Base-by-base conservation (phyloP, 208 protist genomes). In the Lotmaria passim region DNA sequence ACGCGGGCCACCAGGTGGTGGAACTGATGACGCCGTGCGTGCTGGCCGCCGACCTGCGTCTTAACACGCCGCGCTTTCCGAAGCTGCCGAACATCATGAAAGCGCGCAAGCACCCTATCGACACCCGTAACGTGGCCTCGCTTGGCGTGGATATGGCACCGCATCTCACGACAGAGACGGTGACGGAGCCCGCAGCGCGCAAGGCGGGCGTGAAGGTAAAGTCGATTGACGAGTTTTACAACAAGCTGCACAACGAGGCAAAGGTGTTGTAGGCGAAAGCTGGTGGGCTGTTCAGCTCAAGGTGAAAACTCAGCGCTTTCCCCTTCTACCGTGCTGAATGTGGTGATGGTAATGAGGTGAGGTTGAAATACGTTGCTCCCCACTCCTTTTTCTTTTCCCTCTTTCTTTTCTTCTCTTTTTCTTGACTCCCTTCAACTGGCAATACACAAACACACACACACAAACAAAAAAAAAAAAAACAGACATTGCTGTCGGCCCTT, bases 51-150 rank as follows among this genome's bases (percentile, higher is more conserved):
- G 96, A 98, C 72, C 86, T 94, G 50, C 90, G 91, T 44, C 89
- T 99, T 59, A 99, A 99, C 82, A 98, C 98, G 43, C 96, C 96
- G 10, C 83, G 96, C 48, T 99, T 98, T 74, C 93, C 95, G 17
- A 98, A 96, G 73, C 85, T 99, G 52, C 96, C 94, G n/a, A 98
- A 98, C 74, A 98, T 99, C 76, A 99, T 99, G 97, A 98, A 98
- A 86, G 97, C 97, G 19, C 94, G 97, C 74, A 98, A 98, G 82
- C 98, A 98, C 83, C 83, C 89, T 7, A 87, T 98, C 67, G 94
- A 97, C 55, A 86, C 74, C 14, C 93, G 83, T 21, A 86, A 87
- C 3, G 64, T 93, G 12, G 60, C 62, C 17, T 73, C 87, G 24
- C 69, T 98, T 6, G 94, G 86, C 31, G 88, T 98, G 0, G 93